These are phyloP conservation scores for Metschnikowia cubensis DNA, from an alignment of 805 yeast species.

Conservation along the genomic window DNA sequence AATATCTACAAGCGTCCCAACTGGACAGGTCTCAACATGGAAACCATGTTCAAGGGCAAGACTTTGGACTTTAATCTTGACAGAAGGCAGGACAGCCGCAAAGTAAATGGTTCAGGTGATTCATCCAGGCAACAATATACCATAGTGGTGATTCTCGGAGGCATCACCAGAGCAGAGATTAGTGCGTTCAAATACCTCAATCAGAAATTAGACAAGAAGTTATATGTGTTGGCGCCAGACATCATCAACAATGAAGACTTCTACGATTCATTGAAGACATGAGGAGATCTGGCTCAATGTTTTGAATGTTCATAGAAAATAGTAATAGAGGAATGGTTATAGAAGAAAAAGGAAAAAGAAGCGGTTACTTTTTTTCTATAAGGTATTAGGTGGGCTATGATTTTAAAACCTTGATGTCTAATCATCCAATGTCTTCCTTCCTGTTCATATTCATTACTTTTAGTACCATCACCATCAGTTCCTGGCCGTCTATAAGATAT, in stretches of 20 bases:
- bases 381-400: too few species aligned
- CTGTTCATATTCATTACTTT: too few species aligned
- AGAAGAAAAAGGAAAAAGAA: too few species aligned
- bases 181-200: constrained; percentile 66
- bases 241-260: constrained; percentile 34
- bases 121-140: constrained; percentile 21
- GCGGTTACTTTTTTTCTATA: too few species aligned
- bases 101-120: not conserved
- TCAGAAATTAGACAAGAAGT: constrained; percentile 36
- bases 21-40: constrained; percentile 43
- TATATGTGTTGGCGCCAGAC: constrained; percentile 44
- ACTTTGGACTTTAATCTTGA: constrained; percentile 34
- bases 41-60: constrained; percentile 40
- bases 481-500: too few species aligned
- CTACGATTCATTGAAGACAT: constrained; percentile 10
- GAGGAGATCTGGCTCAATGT: not conserved
- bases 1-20: constrained; percentile 36
- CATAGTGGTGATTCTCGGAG: constrained; percentile 69
- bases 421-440: too few species aligned
- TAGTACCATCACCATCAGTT: too few species aligned
- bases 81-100: constrained; percentile 22
- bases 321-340: too few species aligned
- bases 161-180: constrained; percentile 80
- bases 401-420: too few species aligned
- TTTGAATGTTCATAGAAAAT: too few species aligned